Base-by-base conservation (phyloP, 2,329 filamentous ascomycete genomes). In the Talaromyces sp. region DNA sequence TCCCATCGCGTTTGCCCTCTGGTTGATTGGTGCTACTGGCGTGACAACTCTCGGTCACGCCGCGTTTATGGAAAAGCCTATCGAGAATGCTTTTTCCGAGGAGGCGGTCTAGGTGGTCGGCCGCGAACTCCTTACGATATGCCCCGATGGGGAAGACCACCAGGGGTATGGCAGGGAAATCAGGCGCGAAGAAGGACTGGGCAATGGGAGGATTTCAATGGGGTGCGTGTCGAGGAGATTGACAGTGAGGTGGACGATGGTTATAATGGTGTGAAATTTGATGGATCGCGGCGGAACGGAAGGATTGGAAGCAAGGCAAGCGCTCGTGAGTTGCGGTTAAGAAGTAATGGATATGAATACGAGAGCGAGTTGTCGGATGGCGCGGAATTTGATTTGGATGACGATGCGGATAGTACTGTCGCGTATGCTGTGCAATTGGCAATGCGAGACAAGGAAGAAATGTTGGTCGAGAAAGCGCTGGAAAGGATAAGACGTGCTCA, bases 81-180 rank as follows among this genome's bases (percentile, higher is more conserved):
- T 98, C 84, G 95, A 98, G 89, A 94, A 96, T 93, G 93, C 93
- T 97, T 99, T 99, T 97, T 97, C 94, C 86, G 95, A 96, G 93
- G 95, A 99, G 94, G 94, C 95, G 93, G 95, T 99, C 91, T 99
- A 98, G 89, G 87, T 96, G 93, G 93, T 98, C 95, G 94, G 92
- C 94, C 94, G 95, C 95, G 90, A 95, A 90, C 93, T 97, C 94
- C 93, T 83, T 82, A 85, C 81, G 82, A 83, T 85, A 89, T 90
- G 93, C 93, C 93, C 91, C 89, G 84, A 87, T 93, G 91, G 94
- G 94, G 93, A 97, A 97, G 94, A 97, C 92, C 93, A 95, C 91
- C 92, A 86, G 90, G 92, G 90, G 90, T 88, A 86, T 87, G 84
- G 78, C 75, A 74, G 82, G 85, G 86, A 84, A 87, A 86, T 83